Percentiles rank a stretch among this genome's conserved stretches.
phyloP scores from a whole-genome alignment of 2,329 filamentous ascomycete genomes.

The Trichophyton mentagrophytes region DNA sequence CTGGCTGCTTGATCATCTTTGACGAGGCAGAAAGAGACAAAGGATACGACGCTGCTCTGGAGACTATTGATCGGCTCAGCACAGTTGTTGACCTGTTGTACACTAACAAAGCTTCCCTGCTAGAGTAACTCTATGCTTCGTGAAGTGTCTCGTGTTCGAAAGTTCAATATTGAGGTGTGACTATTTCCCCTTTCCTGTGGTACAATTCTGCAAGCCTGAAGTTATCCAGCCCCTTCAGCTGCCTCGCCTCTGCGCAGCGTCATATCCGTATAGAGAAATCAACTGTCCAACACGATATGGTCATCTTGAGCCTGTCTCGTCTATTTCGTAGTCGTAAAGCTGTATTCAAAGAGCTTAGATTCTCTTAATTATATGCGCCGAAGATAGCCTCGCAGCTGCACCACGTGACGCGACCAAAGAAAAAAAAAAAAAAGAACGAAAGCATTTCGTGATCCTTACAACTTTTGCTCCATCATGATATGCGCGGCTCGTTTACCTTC shows the following conservation, averaged over 20 bases:
- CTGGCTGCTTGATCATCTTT: slow-evolving; percentile 93
- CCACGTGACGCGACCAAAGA: not conserved
- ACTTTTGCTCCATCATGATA: not conserved
- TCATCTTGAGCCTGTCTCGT: not conserved
- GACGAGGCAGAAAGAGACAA: slow-evolving; percentile 90
- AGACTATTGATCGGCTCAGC: slow-evolving; percentile 93
- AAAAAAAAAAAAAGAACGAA: not conserved
- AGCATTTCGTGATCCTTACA: not conserved
- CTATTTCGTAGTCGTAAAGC: not conserved
- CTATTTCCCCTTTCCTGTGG: not conserved
- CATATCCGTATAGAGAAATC: not conserved
- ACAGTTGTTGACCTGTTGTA: slow-evolving; percentile 96
- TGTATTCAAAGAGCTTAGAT: not conserved
- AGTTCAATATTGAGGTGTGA: not conserved
- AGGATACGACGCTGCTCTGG: slow-evolving; percentile 83
- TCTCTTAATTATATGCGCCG: not conserved
- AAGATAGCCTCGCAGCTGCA: not conserved
- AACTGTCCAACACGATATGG: not conserved
- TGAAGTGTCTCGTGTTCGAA: slow-evolving; percentile 2
- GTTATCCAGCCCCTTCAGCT: not conserved
- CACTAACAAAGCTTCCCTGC: slow-evolving; percentile 88
- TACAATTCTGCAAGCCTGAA: not conserved
- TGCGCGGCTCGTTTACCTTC: slow-evolving; percentile 2
- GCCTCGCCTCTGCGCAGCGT: not conserved
- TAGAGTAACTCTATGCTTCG: slow-evolving; percentile 51